Evolutionary conservation across 495 filamentous ascomycete genomes (phyloP).

Genomic region (Pseudomonodictys pantanalensis): DNA sequence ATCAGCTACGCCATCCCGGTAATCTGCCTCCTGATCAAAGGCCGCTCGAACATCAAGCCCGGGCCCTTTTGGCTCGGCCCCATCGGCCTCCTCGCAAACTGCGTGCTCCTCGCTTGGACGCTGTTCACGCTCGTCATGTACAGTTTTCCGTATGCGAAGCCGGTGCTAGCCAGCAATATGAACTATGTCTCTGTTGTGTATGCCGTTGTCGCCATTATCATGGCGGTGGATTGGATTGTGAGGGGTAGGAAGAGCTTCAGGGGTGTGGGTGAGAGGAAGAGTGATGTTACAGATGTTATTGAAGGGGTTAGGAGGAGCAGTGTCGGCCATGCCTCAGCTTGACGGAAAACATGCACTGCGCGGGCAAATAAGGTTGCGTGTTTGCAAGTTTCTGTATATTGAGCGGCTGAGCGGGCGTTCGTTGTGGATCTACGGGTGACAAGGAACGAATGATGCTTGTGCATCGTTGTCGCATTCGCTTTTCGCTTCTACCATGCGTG

Average conservation of each 20-base stretch:
- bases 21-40: slow-evolving; percentile 32
- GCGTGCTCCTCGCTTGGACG: slow-evolving; percentile 36
- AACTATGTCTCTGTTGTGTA: slow-evolving; percentile 38
- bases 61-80: slow-evolving; percentile 39
- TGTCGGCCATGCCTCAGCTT: slow-evolving; percentile 5
- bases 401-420: no score
- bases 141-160: slow-evolving; percentile 36
- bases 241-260: slow-evolving; percentile 33
- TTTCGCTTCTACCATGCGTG: no score
- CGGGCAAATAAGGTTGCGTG: background rate
- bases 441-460: no score
- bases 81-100: slow-evolving; percentile 34
- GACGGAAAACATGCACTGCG: background rate
- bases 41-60: slow-evolving; percentile 34
- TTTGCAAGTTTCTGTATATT: no score
- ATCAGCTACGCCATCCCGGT: slow-evolving; percentile 37
- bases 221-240: slow-evolving; percentile 31
- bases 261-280: slow-evolving; percentile 20
- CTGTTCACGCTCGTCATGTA: slow-evolving; percentile 40
- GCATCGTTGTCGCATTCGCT: no score
- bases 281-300: slow-evolving; percentile 14
- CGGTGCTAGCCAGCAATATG: slow-evolving; percentile 34
- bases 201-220: slow-evolving; percentile 30
- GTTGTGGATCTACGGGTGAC: no score
- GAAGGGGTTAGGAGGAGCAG: slow-evolving; percentile 17